These are phyloP conservation scores for Artomyces pyxidatus DNA, from an alignment of 768 basidiomycete species.

Conservation along the genomic window DNA sequence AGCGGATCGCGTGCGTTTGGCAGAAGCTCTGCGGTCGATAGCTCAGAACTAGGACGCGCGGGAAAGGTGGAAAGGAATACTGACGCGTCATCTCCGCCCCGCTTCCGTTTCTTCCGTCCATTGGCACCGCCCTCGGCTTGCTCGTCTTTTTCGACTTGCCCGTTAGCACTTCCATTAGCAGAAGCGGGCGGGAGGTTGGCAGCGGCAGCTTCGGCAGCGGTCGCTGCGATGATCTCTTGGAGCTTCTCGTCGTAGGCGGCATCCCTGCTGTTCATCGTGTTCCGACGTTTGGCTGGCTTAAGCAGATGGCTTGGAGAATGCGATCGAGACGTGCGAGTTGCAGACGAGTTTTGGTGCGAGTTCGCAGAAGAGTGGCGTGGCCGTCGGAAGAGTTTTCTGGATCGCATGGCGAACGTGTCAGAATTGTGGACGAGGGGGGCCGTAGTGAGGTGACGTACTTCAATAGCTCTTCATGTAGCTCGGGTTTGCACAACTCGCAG, in stretches of 20 bases:
- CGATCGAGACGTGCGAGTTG: constrained; percentile 61
- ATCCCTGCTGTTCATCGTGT: constrained; percentile 97
- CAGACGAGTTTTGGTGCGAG: constrained; percentile 22
- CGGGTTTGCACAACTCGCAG: constrained; percentile 90
- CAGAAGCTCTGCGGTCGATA: constrained; percentile 31
- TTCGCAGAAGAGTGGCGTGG: constrained; percentile 51
- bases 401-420: constrained; percentile 9
- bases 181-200: constrained; percentile 32
- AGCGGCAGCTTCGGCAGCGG: constrained; percentile 62
- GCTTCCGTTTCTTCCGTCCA: constrained; percentile 65
- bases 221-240: constrained; percentile 63
- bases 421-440: constrained; percentile 14
- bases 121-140: constrained; percentile 35
- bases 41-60: constrained; percentile 10
- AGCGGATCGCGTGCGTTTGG: constrained; percentile 72
- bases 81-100: constrained; percentile 65
- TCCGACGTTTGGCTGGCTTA: constrained; percentile 77
- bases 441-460: constrained; percentile 44
- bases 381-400: constrained; percentile 58
- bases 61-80: constrained; percentile 22
- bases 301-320: constrained; percentile 55
- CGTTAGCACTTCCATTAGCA: constrained; percentile 25
- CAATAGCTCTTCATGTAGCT: constrained; percentile 73
- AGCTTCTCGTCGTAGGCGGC: constrained; percentile 87
- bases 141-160: constrained; percentile 35